Evolutionary conservation across 768 basidiomycete species (phyloP).

Genomic region (Boletales sp.): DNA sequence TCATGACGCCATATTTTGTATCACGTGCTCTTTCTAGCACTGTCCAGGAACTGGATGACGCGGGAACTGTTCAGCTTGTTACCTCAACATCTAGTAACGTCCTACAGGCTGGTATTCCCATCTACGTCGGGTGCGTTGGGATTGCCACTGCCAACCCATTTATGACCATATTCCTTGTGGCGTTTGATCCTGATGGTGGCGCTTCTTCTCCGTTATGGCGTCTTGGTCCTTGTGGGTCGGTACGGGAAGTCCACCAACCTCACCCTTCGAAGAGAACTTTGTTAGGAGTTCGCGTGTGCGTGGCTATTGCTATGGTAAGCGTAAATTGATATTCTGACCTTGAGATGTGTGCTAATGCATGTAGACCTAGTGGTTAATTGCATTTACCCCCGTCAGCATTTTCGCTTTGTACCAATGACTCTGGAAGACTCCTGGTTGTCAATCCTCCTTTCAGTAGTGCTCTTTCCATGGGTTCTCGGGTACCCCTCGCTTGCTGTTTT

Average conservation of each 20-base stretch:
- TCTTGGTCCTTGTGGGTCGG: slow-evolving; percentile 30
- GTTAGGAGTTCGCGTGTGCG: slow-evolving; percentile 46
- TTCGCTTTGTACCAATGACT: slow-evolving; percentile 89
- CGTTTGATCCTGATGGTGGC: slow-evolving; percentile 55
- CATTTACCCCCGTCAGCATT: slow-evolving; percentile 64
- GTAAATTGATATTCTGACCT: not conserved
- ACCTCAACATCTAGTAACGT: slow-evolving; percentile 60
- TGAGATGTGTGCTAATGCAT: slow-evolving; percentile 1
- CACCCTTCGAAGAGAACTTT: slow-evolving; percentile 30
- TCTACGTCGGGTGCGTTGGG: slow-evolving; percentile 71
- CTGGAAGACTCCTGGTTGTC: slow-evolving; percentile 86
- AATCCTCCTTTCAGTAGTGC: slow-evolving; percentile 70
- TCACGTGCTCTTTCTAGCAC: slow-evolving; percentile 12
- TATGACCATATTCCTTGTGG: slow-evolving; percentile 79
- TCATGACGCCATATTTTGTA: slow-evolving; percentile 3
- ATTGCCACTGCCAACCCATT: slow-evolving; percentile 87
- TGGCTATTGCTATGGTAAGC: slow-evolving; percentile 67
- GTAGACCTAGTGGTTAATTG: slow-evolving; percentile 50
- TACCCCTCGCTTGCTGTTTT: slow-evolving; percentile 49
- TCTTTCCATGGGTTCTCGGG: slow-evolving; percentile 50
- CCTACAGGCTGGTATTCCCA: slow-evolving; percentile 77
- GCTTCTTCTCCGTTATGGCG: slow-evolving; percentile 49
- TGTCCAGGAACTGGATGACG: slow-evolving; percentile 22
- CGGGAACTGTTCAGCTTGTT: slow-evolving; percentile 56
- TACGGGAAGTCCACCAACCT: slow-evolving; percentile 17